These are phyloP conservation scores for Gliomastix tumulicola DNA, from an alignment of 2,329 filamentous ascomycete genomes.

Conservation along the genomic window DNA sequence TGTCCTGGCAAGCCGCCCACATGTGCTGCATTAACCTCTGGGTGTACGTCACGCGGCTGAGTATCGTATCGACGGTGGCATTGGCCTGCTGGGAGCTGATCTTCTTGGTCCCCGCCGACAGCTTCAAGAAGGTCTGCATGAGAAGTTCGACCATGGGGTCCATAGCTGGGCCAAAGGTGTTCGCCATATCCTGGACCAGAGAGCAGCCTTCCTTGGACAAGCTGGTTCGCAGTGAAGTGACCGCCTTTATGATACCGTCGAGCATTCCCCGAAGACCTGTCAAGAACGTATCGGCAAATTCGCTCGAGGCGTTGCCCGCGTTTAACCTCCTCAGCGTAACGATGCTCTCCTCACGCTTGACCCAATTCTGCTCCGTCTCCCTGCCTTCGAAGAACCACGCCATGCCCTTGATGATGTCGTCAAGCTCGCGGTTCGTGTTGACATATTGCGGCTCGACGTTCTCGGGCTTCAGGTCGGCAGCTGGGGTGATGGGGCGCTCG, in stretches of 20 bases:
- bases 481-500: conserved; percentile 53
- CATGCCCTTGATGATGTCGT: conserved; percentile 82
- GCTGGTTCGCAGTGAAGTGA: conserved; percentile 80
- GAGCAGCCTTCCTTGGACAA: conserved; percentile 81
- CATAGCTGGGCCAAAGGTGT: conserved; percentile 66
- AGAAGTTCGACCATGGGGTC: conserved; percentile 87
- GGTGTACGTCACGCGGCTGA: conserved; percentile 74
- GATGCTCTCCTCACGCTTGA: conserved; percentile 75
- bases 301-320: conserved; percentile 74
- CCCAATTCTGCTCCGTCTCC: conserved; percentile 88
- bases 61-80: conserved; percentile 69
- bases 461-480: conserved; percentile 59
- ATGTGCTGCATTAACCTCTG: conserved; percentile 80
- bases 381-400: conserved; percentile 74
- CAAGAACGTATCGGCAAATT: conserved; percentile 68
- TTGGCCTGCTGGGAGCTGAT: conserved; percentile 84
- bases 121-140: conserved; percentile 82
- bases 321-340: conserved; percentile 70
- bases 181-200: conserved; percentile 78
- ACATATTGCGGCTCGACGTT: conserved; percentile 75
- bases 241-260: conserved; percentile 82
- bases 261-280: conserved; percentile 64
- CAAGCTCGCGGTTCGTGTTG: conserved; percentile 79
- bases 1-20: conserved; percentile 77
- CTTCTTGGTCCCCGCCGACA: conserved; percentile 86